Conservation (phyloP, 345 rosid genomes). For the Pugionium cornutum region DNA sequence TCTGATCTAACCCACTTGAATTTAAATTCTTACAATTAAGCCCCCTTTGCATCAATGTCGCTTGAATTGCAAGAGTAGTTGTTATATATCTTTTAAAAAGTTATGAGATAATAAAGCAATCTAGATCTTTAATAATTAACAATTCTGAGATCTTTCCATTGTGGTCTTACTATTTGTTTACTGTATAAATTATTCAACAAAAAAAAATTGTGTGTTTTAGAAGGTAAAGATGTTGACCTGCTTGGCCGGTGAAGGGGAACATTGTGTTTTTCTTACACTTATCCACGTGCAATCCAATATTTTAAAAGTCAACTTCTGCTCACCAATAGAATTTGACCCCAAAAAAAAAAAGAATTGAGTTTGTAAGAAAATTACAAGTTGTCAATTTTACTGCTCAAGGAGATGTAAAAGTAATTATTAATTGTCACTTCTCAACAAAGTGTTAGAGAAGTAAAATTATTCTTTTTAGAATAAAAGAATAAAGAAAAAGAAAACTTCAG, state of each 20-base stretch:
- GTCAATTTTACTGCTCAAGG: background rate
- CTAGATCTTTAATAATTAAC: conserved; percentile 4
- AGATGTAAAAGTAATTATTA: background rate
- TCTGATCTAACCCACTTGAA: conserved; percentile 7
- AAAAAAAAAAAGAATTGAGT: background rate
- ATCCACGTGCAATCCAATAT: conserved; percentile 41
- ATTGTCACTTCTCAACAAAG: too few relatives aligned
- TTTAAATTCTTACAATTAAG: conserved; percentile 2
- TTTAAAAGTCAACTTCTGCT: conserved; percentile 31
- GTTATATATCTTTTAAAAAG: background rate
- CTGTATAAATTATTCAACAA: conserved; percentile 1
- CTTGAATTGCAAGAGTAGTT: conserved; percentile 7
- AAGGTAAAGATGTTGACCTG: conserved; percentile 45
- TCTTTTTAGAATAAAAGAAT: background rate
- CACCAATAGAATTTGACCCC: conserved; percentile 19
- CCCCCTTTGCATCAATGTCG: background rate
- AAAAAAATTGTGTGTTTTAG: conserved; percentile 13
- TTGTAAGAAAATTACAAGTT: background rate
- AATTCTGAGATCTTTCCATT: conserved; percentile 16
- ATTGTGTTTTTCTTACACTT: conserved; percentile 36
- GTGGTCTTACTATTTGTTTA: conserved; percentile 18
- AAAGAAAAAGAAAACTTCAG: background rate
- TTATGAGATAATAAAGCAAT: background rate
- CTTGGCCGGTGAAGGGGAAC: conserved; percentile 41
- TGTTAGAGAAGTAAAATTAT: too few relatives aligned